Percentiles rank a stretch among this genome's conserved stretches.
Evolutionary conservation across 2,329 filamentous ascomycete species (phyloP).

Genomic region (Mycocentrospora acerina): DNA sequence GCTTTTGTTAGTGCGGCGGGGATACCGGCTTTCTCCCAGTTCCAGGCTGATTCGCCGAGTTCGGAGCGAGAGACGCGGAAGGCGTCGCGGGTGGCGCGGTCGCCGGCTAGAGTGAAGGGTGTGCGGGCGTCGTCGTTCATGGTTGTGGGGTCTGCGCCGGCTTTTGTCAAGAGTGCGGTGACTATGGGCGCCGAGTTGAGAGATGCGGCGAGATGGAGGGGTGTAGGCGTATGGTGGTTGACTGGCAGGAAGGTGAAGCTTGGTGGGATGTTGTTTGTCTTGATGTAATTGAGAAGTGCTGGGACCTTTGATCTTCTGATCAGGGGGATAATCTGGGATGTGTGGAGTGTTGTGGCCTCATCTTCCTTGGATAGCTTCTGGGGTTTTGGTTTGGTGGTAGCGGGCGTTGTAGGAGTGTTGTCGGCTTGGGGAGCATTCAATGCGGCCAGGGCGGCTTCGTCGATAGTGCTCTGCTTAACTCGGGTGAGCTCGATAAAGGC

Average conservation of each 20-base stretch:
- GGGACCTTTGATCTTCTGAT: constrained; percentile 89
- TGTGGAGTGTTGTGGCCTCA: constrained; percentile 79
- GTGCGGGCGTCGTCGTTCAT: constrained; percentile 70
- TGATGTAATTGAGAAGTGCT: constrained; percentile 79
- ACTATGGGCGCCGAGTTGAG: constrained; percentile 80
- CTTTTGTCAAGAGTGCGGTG: constrained; percentile 72
- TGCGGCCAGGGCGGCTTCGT: constrained; percentile 61
- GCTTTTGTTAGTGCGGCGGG: constrained; percentile 69
- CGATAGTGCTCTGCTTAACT: constrained; percentile 78
- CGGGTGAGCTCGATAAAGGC: constrained; percentile 92
- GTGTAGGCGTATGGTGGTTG: constrained; percentile 76
- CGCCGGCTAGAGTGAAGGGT: constrained; percentile 82
- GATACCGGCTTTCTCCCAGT: constrained; percentile 77
- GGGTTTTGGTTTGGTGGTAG: constrained; percentile 49
- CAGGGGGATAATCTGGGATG: constrained; percentile 82
- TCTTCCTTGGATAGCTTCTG: constrained; percentile 77
- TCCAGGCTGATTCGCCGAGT: constrained; percentile 73
- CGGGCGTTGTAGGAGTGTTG: constrained; percentile 37
- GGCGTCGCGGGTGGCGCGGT: constrained; percentile 81
- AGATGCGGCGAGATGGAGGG: constrained; percentile 81
- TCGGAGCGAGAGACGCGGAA: constrained; percentile 86
- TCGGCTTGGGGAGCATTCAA: constrained; percentile 50
- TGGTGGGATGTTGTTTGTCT: constrained; percentile 69
- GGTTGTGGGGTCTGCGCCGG: constrained; percentile 70
- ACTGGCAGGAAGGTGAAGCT: constrained; percentile 75